Base-by-base conservation (phyloP, 805 yeast genomes). In the Saturnispora mendoncae region DNA sequence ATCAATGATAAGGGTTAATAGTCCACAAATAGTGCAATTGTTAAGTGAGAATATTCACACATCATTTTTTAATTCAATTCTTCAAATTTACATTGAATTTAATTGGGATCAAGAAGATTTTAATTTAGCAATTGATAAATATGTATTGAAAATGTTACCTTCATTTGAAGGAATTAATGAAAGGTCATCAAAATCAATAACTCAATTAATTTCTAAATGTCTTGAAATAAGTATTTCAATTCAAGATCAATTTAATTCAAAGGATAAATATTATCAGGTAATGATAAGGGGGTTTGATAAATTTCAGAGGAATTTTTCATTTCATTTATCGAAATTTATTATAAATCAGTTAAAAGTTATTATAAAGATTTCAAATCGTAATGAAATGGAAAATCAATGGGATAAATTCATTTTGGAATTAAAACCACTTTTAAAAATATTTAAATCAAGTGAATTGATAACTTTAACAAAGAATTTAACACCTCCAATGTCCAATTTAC, bases 91-190 rank as follows among this genome's bases (percentile, higher is more conserved):
- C 21, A 26, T 18, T n/a, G 12, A 15, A 18, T 32, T 32, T 25
- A 20, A 21, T n/a, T 39, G 42, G 42, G 31, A 32, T 18, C 17
- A 29, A 9, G 29, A 27, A 7, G 42, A 39, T 33, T 31, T 39
- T 10, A 14, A 15, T 6, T 13, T 14, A n/a, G 42, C 33, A 32
- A 38, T 32, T 38, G 20, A 32, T 8, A 21, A 30, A 8, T 15
- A 25, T 3, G 30, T 36, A 9, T 17, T 17, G 15, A 30, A 15
- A 27, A 25, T 17, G 27, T 14, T 28, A 6, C 33, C 33, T 7
- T 5, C 19, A 14, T 28, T 36, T 12, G 33, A 20, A 13, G 9
- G 21, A 28, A 20, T 36, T 6, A 36, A 36, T 36, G 39, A 36
- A 20, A 36, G 33, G n/a, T 28, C 31, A 10, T 30, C 32, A 13